Conservation (phyloP, 148 eudicot genomes). For the Chenopodium formosanum region DNA sequence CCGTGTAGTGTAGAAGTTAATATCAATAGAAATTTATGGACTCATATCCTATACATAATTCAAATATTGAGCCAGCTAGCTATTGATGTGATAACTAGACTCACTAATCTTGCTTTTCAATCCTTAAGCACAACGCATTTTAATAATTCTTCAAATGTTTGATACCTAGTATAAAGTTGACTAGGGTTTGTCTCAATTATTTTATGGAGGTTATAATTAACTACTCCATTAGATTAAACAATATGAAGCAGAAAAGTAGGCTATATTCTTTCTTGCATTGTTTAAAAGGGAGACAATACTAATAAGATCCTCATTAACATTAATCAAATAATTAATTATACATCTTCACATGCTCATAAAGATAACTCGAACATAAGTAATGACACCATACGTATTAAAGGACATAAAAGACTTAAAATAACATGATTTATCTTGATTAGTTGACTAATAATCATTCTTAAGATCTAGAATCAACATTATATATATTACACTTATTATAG, state of each 20-base stretch:
- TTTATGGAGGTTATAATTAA: background rate
- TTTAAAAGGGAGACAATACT: background rate
- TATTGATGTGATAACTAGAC: no score
- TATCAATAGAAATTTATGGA: no score
- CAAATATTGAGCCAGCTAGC: no score
- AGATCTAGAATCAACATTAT: background rate
- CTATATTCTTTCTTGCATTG: background rate
- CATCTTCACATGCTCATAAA: slow-evolving; percentile 1
- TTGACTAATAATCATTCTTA: slow-evolving; percentile 23
- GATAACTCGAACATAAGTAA: slow-evolving; percentile 12
- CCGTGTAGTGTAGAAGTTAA: no score
- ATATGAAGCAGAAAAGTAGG: background rate
- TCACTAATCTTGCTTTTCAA: no score
- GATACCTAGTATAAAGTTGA: no score
- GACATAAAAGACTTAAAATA: slow-evolving; percentile 9
- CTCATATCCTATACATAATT: no score
- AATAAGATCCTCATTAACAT: background rate
- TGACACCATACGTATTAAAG: slow-evolving; percentile 26
- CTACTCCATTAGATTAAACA: background rate
- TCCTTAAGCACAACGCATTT: no score
- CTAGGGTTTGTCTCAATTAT: background rate
- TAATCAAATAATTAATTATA: background rate
- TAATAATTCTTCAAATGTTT: no score
- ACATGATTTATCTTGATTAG: slow-evolving; percentile 10
- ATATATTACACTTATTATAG: slow-evolving; percentile 1